Conservation (phyloP, 2,329 filamentous ascomycete species). For the Scleromitrula shiraiana region DNA sequence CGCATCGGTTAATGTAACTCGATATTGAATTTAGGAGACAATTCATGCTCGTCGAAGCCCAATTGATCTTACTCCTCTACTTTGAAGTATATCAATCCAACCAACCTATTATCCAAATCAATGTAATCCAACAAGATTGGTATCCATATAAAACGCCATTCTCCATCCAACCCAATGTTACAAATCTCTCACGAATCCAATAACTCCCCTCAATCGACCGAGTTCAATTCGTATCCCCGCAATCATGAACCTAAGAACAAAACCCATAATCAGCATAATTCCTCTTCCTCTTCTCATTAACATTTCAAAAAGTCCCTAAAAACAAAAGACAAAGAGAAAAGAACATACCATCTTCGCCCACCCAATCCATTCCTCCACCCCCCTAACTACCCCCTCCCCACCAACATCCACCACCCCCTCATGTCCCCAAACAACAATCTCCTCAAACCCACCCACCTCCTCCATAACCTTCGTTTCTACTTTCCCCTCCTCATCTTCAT, state of each 20-base stretch:
- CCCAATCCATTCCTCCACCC: slow-evolving; percentile 72
- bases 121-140: too few species aligned
- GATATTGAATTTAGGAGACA: too few species aligned
- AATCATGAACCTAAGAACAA: background rate
- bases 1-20: too few species aligned
- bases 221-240: background rate
- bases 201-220: too few species aligned
- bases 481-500: slow-evolving; percentile 40
- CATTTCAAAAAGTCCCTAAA: background rate
- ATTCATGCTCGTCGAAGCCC: too few species aligned
- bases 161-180: too few species aligned
- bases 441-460: slow-evolving; percentile 60
- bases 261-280: background rate
- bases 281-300: background rate
- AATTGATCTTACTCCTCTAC: too few species aligned
- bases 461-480: slow-evolving; percentile 50
- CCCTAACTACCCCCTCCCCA: slow-evolving; percentile 63
- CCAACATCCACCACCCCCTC: slow-evolving; percentile 55
- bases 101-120: too few species aligned
- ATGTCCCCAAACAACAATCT: slow-evolving; percentile 78
- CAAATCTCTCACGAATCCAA: too few species aligned
- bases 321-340: background rate
- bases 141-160: too few species aligned
- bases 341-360: slow-evolving; percentile 56
- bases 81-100: too few species aligned